Conservation (phyloP, 495 filamentous ascomycete genomes). For the Talaromyces stipitatus region DNA sequence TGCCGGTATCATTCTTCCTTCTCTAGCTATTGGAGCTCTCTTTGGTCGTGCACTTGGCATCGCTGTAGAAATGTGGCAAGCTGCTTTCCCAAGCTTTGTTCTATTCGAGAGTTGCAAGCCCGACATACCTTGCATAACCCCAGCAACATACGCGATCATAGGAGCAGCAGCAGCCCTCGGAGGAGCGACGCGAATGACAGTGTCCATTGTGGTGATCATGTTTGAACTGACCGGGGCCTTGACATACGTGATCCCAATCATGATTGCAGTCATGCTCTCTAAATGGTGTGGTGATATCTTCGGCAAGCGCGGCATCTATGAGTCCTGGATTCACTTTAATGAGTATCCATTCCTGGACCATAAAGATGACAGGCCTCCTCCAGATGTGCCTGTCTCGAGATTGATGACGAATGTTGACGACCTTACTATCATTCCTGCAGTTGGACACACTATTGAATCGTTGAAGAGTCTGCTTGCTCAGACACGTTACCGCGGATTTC, state of each 20-base stretch:
- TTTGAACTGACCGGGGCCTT: conserved; percentile 95
- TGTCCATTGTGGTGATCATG: conserved; percentile 98
- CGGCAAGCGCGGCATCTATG: conserved; percentile 90
- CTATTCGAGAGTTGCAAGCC: conserved; percentile 76
- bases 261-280: conserved; percentile 98
- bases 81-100: conserved; percentile 65
- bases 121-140: conserved; percentile 85
- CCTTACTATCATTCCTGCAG: conserved; percentile 74
- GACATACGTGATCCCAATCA: conserved; percentile 95
- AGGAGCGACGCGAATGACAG: conserved; percentile 96
- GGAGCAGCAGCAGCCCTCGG: conserved; percentile 91
- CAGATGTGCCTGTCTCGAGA: conserved; percentile 73
- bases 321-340: conserved; percentile 93
- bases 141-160: conserved; percentile 93
- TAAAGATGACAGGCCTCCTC: conserved; percentile 70
- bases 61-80: conserved; percentile 82
- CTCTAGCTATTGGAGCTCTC: conserved; percentile 93
- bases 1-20: conserved; percentile 91
- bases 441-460: conserved; percentile 73
- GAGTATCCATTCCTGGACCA: conserved; percentile 96
- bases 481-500: conserved; percentile 85
- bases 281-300: conserved; percentile 99
- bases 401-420: conserved; percentile 94
- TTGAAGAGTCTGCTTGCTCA: conserved; percentile 60
- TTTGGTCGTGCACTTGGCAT: conserved; percentile 89